These are phyloP conservation scores for Hyaloperonospora arabidopsidis DNA, from an alignment of 352 stramenopile genomes.

Conservation along the genomic window DNA sequence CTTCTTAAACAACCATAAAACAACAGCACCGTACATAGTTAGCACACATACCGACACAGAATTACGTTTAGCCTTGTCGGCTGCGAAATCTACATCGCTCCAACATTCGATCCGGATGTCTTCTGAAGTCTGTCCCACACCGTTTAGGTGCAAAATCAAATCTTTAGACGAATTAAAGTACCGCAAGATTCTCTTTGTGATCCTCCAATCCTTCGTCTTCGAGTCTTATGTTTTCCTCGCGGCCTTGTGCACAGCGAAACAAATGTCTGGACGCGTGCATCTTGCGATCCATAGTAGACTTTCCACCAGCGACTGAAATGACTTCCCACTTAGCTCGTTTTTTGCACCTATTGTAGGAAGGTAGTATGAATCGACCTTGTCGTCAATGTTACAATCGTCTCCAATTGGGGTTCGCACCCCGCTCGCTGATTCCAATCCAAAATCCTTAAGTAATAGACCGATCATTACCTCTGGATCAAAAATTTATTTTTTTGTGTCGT, in stretches of 20 bases:
- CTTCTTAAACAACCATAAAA: too few relatives aligned
- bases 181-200: constrained; percentile 11
- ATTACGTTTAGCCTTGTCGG: too few relatives aligned
- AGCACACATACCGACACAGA: too few relatives aligned
- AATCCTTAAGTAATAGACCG: constrained; percentile 17
- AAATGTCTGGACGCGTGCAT: constrained; percentile 27
- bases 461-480: constrained; percentile 23
- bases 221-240: constrained; percentile 13
- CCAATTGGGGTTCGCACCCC: constrained; percentile 8
- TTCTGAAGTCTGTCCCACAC: background rate
- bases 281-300: constrained; percentile 27
- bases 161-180: background rate
- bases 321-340: constrained; percentile 6
- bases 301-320: constrained; percentile 30
- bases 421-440: constrained; percentile 16
- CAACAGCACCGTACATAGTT: too few relatives aligned
- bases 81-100: background rate
- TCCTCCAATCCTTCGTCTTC: constrained; percentile 6
- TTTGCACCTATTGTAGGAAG: constrained; percentile 5
- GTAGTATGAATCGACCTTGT: constrained; percentile 2
- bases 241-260: constrained; percentile 20
- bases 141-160: background rate
- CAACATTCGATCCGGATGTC: background rate
- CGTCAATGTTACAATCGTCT: constrained; percentile 1
- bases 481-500: constrained; percentile 5